Percentiles rank a stretch among this genome's conserved stretches.
phyloP scores from a whole-genome alignment of 2,329 filamentous ascomycete genomes.

The Neofusicoccum cordaticola region DNA sequence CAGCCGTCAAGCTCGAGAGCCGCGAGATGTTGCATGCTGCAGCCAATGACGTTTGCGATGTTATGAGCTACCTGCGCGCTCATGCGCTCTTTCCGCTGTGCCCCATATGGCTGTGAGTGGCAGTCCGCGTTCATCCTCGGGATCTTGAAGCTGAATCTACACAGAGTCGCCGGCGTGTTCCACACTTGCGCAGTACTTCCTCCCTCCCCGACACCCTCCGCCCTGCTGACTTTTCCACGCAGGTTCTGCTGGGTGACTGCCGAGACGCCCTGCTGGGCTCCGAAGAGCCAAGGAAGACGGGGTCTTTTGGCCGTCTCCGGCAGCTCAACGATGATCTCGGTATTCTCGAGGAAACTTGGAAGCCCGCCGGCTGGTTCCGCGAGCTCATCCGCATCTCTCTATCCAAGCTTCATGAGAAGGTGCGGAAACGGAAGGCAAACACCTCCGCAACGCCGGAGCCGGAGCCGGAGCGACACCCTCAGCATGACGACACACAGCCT shows the following conservation, averaged over 20 bases:
- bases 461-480: background rate
- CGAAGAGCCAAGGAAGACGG: background rate
- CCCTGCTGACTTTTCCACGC: too few relatives aligned
- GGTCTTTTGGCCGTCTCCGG: background rate
- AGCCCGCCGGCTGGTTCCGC: background rate
- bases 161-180: background rate
- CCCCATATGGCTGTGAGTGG: background rate
- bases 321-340: background rate
- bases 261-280: background rate
- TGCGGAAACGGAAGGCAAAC: background rate
- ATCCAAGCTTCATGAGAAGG: background rate
- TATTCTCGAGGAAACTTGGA: constrained; percentile 3
- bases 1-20: background rate
- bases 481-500: background rate
- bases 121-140: too few relatives aligned
- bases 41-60: constrained; percentile 1
- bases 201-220: too few relatives aligned
- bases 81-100: background rate
- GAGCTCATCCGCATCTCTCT: constrained; percentile 9
- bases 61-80: constrained; percentile 5
- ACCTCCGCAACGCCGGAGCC: background rate
- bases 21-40: background rate
- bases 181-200: background rate
- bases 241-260: background rate
- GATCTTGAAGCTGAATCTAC: background rate